These are phyloP conservation scores for Ustilago shanxiensis DNA, from an alignment of 1,284 basidiomycete species.

Conservation along the genomic window DNA sequence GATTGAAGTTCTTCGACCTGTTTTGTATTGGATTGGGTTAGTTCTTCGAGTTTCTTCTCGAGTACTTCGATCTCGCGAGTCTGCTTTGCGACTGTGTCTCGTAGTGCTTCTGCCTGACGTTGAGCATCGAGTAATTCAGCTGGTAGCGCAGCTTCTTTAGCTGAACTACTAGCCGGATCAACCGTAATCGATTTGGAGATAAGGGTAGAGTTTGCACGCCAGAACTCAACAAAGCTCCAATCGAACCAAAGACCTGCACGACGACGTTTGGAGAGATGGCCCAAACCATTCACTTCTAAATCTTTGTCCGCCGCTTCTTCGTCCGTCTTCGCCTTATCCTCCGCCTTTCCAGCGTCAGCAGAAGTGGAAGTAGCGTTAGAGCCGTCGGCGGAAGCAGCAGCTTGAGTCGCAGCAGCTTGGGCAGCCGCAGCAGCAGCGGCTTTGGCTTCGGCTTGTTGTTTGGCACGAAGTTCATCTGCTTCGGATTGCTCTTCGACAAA, in stretches of 20 bases:
- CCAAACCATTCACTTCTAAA: conserved; percentile 47
- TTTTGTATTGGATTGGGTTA: conserved; percentile 24
- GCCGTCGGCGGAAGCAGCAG: conserved; percentile 18
- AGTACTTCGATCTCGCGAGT: conserved; percentile 50
- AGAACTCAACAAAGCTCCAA: conserved; percentile 98
- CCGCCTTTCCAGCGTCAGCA: conserved; percentile 11
- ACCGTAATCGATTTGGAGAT: conserved; percentile 63
- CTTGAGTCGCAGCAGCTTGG: conserved; percentile 33
- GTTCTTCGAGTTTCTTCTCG: conserved; percentile 43
- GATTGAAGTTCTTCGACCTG: conserved; percentile 9
- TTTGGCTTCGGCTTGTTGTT: conserved; percentile 37
- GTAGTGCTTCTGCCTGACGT: conserved; percentile 56
- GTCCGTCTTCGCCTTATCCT: conserved; percentile 42
- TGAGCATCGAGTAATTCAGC: conserved; percentile 66
- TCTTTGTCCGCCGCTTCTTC: conserved; percentile 48
- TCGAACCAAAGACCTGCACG: conserved; percentile 93
- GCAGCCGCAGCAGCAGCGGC: conserved; percentile 35
- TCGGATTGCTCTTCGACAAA: conserved; percentile 41
- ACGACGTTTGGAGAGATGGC: conserved; percentile 71
- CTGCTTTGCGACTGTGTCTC: conserved; percentile 51
- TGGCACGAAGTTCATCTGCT: conserved; percentile 63
- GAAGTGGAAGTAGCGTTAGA: conserved; percentile 22
- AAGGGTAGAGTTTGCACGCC: conserved; percentile 89
- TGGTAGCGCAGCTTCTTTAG: conserved; percentile 35
- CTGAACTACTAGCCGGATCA: conserved; percentile 55